A percentile compares a stretch with the other conserved stretches of the same genome.
These are phyloP conservation scores for Bathelium albidoporum DNA, from an alignment of 495 filamentous ascomycete genomes.

Conservation along the genomic window DNA sequence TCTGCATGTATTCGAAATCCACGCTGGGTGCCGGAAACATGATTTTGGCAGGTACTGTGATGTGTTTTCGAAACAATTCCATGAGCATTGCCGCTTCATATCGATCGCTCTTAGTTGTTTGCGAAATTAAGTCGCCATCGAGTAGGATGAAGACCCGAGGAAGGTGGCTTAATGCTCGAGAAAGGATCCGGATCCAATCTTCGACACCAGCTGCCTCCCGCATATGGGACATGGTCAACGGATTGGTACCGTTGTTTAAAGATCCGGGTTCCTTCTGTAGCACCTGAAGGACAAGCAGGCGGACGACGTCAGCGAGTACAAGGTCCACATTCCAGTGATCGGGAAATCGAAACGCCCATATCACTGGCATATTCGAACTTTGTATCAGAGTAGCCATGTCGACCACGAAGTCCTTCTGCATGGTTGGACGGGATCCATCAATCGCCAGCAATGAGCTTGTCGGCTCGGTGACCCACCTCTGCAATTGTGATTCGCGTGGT, in stretches of 20 bases:
- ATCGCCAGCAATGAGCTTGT: background rate
- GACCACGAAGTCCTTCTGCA: background rate
- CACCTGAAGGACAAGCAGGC: background rate
- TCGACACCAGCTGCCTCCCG: background rate
- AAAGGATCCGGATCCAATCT: background rate
- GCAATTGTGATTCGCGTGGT: background rate
- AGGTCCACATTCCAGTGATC: background rate
- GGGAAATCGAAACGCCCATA: background rate
- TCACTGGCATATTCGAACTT: background rate
- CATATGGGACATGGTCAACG: background rate
- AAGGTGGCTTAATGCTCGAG: background rate
- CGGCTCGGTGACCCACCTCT: background rate
- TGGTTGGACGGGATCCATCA: background rate
- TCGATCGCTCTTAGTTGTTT: background rate
- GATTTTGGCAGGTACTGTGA: background rate
- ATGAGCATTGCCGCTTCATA: background rate
- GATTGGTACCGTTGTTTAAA: background rate
- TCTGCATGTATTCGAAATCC: background rate
- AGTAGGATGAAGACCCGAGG: background rate
- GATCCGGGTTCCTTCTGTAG: background rate
- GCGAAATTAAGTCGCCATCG: background rate
- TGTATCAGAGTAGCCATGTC: background rate
- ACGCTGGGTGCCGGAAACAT: background rate
- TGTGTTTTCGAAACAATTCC: background rate
- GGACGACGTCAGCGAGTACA: background rate